Base-by-base conservation (phyloP, 1,139 yeast genomes). In the Nakaseomyces kungkrabaensis region DNA sequence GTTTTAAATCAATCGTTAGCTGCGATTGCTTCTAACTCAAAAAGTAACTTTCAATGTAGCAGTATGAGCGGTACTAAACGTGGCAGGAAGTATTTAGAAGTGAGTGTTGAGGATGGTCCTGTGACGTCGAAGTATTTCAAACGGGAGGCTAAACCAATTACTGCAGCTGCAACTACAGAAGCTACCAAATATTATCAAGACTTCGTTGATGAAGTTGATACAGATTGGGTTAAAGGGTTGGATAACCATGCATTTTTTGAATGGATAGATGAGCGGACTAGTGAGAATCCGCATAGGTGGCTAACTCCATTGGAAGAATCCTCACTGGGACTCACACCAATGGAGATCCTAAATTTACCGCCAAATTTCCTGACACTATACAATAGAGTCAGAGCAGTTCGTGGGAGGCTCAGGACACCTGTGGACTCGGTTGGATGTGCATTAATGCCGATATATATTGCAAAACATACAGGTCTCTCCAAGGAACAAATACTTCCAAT, bases 341-440 rank as follows among this genome's bases (percentile, higher is more conserved):
- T 48, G 9, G 51, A 48, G 22, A 22, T 46, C 3, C 6, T 13
- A 4, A 40, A 44, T 22, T 26, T 66, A 11, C 85, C 86, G 0
- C 60, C 64, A 38, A 72, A 73, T 54, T 82, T 83, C 72, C 62
- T 68, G 47, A 71, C 73, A 3, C 75, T 86, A 25, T 85, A 86
- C 59, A 71, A 79, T 45, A 77, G 73, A 48, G 76, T 88, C 41
- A 81, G 82, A 45, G 68, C 67, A 26, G 83, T 87, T 89, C 72
- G 96, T 52, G 59, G 75, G 6, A 71, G 73, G 51, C 73, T 82
- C 31, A 65, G 71, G 22, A 81, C 97, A 0, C 96, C 97, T 0
- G 97, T 90, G 1, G 97, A 90, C 63, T 74, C 81, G 0, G 82
- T 87, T 77, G 97, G 97, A 3, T 88, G 96, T 66, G 92, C 86